Conservation (phyloP, 2,329 filamentous ascomycete species). For the Chaetoscypha palmicola region DNA sequence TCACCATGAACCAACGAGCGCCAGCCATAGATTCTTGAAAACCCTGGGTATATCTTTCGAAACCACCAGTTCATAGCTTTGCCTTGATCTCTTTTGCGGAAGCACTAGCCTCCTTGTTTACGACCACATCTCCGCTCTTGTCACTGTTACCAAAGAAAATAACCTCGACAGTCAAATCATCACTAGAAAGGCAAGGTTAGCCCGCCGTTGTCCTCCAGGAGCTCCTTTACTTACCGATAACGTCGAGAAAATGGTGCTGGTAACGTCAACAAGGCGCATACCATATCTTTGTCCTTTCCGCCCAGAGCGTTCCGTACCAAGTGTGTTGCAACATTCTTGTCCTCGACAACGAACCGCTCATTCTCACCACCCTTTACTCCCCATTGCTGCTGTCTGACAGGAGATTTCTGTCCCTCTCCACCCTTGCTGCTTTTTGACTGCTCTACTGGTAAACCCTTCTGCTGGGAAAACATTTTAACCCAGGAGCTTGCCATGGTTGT, state of each 20-base stretch:
- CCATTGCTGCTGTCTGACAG: conserved; percentile 88
- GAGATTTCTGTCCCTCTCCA: conserved; percentile 70
- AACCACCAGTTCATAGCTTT: conserved; percentile 23
- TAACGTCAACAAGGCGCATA: conserved; percentile 84
- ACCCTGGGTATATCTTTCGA: background rate
- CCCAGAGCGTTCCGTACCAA: conserved; percentile 91
- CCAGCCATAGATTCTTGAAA: background rate
- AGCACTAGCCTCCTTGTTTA: conserved; percentile 84
- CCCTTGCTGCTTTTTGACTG: conserved; percentile 40
- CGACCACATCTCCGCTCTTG: conserved; percentile 67
- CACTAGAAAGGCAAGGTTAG: conserved; percentile 47
- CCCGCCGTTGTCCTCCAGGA: conserved; percentile 1
- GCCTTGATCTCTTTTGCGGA: conserved; percentile 27
- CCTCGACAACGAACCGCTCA: conserved; percentile 85
- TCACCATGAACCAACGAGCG: background rate
- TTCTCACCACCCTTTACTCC: conserved; percentile 67
- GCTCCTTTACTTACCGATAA: conserved; percentile 61
- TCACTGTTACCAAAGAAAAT: conserved; percentile 91
- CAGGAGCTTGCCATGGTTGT: conserved; percentile 49
- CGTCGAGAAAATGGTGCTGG: conserved; percentile 85
- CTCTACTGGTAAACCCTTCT: conserved; percentile 67
- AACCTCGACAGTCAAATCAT: conserved; percentile 94
- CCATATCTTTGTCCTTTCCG: conserved; percentile 86
- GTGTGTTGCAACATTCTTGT: conserved; percentile 94
- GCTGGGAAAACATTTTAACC: conserved; percentile 55